Evolutionary conservation across 2,329 filamentous ascomycete species (phyloP), one percentile per base, ranked within the genome.

Genomic region (Colletotrichum musae): DNA sequence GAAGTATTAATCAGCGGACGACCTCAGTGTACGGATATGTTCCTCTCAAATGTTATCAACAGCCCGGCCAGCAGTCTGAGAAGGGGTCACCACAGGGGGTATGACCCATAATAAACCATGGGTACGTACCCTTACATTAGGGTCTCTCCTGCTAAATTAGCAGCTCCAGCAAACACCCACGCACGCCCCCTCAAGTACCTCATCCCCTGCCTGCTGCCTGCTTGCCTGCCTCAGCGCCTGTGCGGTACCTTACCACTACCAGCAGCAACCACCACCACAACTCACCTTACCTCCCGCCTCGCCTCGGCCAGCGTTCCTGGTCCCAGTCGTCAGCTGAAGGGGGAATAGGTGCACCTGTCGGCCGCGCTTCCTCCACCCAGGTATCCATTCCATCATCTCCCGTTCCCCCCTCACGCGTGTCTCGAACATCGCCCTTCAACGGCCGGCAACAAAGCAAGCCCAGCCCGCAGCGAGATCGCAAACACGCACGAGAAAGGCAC

Each of bases 321-420:
- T 69, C 61, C 61, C 56, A 65, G 67, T 70, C 57, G 45, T 67
- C 63, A 70, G 63, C 62, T 53, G 67, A 67, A 70, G 67, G 62
- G 62, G 67, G 5, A 69, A 48, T 52, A 69, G 41, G 62, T 70
- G 56, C 63, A 67, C 57, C 21, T 32, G 32, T 28, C 47, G 50
- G 51, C 63, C 56, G 67, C 51, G 51, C 67, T 67, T 61, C 67
- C 50, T 64, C 54, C 67, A 57, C 43, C 36, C 32, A 36, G 32
- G 32, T 36, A 70, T 53, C 62, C 66, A 59, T 60, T 59, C 62
- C 41, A 66, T 59, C 61, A 56, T 66, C 61, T 61, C 36, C 67
- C 62, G 28, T 57, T 43, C 16, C 45, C 48, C 56, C 43, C 28
- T 58, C 45, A 43, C 56, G 58, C 56, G 56, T 56, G 56, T 47